Evolutionary conservation across 495 filamentous ascomycete species (phyloP).

Genomic region (Lasiosphaeria hispida): DNA sequence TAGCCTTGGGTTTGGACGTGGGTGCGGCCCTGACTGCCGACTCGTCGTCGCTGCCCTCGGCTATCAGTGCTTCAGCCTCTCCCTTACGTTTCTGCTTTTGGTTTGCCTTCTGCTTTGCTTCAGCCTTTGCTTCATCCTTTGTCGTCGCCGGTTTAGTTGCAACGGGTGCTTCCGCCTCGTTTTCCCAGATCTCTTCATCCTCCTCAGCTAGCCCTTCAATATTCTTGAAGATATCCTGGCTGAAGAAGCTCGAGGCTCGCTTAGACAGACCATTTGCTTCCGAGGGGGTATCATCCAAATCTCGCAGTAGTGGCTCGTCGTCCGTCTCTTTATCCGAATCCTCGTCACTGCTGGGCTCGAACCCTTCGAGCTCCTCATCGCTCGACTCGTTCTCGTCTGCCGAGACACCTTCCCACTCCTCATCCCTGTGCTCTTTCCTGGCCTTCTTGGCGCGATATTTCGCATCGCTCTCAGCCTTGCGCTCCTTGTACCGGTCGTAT

Average conservation of each 20-base stretch:
- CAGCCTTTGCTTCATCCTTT: slow-evolving; percentile 15
- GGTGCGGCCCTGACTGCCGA: slow-evolving; percentile 50
- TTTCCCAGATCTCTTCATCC: slow-evolving; percentile 45
- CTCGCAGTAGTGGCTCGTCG: slow-evolving; percentile 46
- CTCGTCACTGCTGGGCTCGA: slow-evolving; percentile 54
- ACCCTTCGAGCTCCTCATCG: slow-evolving; percentile 40
- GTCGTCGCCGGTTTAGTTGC: slow-evolving; percentile 9
- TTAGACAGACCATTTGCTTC: slow-evolving; percentile 65
- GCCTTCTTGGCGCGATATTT: slow-evolving; percentile 88
- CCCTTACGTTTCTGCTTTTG: slow-evolving; percentile 15
- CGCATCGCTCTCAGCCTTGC: slow-evolving; percentile 71
- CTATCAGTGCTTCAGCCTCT: background rate
- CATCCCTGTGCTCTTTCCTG: slow-evolving; percentile 76
- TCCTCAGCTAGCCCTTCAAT: slow-evolving; percentile 59
- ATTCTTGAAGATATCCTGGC: slow-evolving; percentile 89
- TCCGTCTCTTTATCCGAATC: slow-evolving; percentile 48
- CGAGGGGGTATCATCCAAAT: slow-evolving; percentile 48
- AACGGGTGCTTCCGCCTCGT: slow-evolving; percentile 32
- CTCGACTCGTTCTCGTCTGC: slow-evolving; percentile 61
- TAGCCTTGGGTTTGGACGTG: background rate
- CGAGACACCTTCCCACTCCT: slow-evolving; percentile 89
- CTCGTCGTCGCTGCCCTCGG: slow-evolving; percentile 16
- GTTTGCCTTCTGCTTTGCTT: slow-evolving; percentile 17
- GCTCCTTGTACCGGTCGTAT: slow-evolving; percentile 83
- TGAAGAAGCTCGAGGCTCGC: slow-evolving; percentile 84